phyloP scores from a whole-genome alignment of 495 filamentous ascomycete species.

The Cudoniella acicularis region DNA sequence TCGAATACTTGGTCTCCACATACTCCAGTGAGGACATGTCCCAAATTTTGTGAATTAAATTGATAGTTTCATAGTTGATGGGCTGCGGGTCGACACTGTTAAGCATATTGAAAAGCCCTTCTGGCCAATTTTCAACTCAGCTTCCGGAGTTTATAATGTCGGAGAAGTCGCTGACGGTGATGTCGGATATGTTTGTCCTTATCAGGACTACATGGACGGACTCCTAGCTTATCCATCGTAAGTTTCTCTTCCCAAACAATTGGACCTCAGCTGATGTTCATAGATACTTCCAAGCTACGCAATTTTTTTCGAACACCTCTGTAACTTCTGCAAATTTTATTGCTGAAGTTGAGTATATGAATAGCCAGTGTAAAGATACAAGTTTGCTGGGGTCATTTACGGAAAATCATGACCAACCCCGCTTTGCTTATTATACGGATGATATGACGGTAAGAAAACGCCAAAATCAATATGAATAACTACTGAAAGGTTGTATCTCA shows the following conservation, averaged over 20 bases:
- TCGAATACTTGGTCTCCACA: slow-evolving; percentile 28
- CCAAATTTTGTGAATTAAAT: background rate
- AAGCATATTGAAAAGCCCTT: slow-evolving; percentile 68
- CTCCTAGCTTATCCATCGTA: slow-evolving; percentile 67
- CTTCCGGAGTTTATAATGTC: slow-evolving; percentile 65
- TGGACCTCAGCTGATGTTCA: background rate
- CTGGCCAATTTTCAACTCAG: slow-evolving; percentile 59
- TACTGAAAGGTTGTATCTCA: background rate
- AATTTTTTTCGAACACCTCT: slow-evolving; percentile 54
- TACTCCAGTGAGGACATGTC: background rate
- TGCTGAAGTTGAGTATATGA: slow-evolving; percentile 51
- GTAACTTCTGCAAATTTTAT: slow-evolving; percentile 54
- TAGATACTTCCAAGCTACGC: slow-evolving; percentile 54
- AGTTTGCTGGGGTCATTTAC: slow-evolving; percentile 8
- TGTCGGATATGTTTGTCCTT: slow-evolving; percentile 54
- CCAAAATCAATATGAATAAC: background rate
- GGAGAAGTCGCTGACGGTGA: slow-evolving; percentile 64
- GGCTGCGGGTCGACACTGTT: slow-evolving; percentile 70
- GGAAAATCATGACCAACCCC: slow-evolving; percentile 11
- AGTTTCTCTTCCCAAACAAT: background rate
- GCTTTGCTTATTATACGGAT: slow-evolving; percentile 1
- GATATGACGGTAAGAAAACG: slow-evolving; percentile 3
- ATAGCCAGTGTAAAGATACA: slow-evolving; percentile 21
- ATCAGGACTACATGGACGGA: slow-evolving; percentile 58
- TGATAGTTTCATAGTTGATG: slow-evolving; percentile 47